Evolutionary conservation across 2,329 filamentous ascomycete genomes (phyloP).

Genomic region (Colletotrichum neosansevieriae): DNA sequence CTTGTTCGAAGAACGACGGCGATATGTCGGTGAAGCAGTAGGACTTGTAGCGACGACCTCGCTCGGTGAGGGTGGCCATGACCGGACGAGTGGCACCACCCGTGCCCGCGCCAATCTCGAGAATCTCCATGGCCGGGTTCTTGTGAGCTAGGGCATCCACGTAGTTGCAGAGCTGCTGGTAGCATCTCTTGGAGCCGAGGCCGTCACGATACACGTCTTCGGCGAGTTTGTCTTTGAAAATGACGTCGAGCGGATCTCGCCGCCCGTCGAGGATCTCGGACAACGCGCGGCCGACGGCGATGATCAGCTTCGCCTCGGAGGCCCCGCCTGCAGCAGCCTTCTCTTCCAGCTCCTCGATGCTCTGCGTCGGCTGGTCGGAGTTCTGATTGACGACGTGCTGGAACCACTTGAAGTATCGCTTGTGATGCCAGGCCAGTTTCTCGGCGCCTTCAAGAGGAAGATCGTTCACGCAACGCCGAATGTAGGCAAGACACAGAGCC

Average conservation of each 20-base stretch:
- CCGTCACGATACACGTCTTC: conserved; percentile 44
- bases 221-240: conserved; percentile 45
- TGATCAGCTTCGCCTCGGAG: conserved; percentile 42
- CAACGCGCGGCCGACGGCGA: conserved; percentile 43
- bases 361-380: background rate
- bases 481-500: conserved; percentile 35
- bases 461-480: conserved; percentile 5
- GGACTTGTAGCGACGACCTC: conserved; percentile 28
- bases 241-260: conserved; percentile 46
- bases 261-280: conserved; percentile 44
- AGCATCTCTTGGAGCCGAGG: conserved; percentile 41
- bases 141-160: conserved; percentile 45
- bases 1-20: conserved; percentile 51
- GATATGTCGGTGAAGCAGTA: conserved; percentile 57
- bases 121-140: conserved; percentile 49
- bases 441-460: background rate
- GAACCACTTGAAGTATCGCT: conserved; percentile 40
- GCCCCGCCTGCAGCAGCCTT: conserved; percentile 32
- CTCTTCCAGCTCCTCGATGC: conserved; percentile 33
- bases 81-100: conserved; percentile 47
- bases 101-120: conserved; percentile 54
- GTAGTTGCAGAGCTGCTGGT: conserved; percentile 42
- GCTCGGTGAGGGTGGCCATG: conserved; percentile 41
- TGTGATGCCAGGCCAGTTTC: conserved; percentile 34
- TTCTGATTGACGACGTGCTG: conserved; percentile 21